phyloP scores from a whole-genome alignment of 169 alveolate species.

The Amoebophrya sp. region DNA sequence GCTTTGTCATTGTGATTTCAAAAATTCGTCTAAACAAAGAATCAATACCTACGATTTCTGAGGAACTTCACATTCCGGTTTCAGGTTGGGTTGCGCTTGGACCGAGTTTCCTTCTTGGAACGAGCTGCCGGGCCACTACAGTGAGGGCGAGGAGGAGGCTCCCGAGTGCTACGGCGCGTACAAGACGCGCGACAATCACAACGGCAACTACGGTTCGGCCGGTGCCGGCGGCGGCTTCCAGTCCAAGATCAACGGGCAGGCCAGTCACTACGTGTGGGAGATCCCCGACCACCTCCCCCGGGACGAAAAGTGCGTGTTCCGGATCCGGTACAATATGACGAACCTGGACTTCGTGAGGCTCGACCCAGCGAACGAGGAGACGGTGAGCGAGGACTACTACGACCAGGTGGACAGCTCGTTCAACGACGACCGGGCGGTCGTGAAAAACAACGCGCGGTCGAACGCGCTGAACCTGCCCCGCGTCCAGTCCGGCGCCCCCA shows the following conservation, averaged over 20 bases:
- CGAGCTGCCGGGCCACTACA: neutral
- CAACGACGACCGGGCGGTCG: no score
- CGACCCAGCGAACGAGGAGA: neutral
- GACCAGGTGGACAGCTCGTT: neutral
- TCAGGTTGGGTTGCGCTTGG: neutral
- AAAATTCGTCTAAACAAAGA: no score
- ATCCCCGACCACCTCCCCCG: constrained; percentile 11
- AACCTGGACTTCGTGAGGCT: neutral
- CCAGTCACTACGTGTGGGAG: constrained; percentile 23
- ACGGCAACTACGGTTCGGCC: constrained; percentile 5
- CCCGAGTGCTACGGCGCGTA: constrained; percentile 23
- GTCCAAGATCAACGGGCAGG: no score
- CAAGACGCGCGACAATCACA: constrained; percentile 24
- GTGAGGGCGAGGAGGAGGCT: constrained; percentile 6
- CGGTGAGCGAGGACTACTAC: neutral
- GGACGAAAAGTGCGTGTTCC: neutral
- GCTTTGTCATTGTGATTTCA: no score
- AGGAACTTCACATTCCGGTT: no score
- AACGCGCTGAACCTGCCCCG: no score
- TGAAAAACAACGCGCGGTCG: no score
- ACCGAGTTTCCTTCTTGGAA: neutral
- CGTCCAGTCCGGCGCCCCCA: no score
- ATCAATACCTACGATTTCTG: no score
- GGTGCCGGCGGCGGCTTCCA: no score
- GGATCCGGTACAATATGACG: neutral